Base-by-base conservation (phyloP, 2,329 filamentous ascomycete genomes). In the Dothistroma septosporum region DNA sequence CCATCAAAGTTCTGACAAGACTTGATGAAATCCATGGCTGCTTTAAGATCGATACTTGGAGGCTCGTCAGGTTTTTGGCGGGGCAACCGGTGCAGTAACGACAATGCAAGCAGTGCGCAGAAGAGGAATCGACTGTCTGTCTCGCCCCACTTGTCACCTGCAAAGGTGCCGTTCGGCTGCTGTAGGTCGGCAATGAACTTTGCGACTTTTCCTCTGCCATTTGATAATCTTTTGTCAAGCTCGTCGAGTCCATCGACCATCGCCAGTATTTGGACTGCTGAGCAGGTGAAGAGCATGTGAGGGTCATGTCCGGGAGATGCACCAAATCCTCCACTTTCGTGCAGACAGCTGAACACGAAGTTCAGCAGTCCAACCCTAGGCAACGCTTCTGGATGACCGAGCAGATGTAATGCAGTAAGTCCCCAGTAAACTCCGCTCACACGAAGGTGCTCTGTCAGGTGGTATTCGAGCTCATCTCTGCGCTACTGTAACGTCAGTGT, bases 361-460 rank as follows among this genome's bases (percentile, higher is more conserved):
- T 92, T 86, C 71, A 99, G 88, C 24, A 94, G 89, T 64, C 90
- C 86, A 57, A 87, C 82, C 57, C 90, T 86, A 11, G 93, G 89
- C 10, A 99, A 84, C 2, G 89, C 91, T 64, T 95, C 86, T 1
- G 92, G 91, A 59, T 84, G 87, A 53, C 87, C 85, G 61, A 99
- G 85, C 31, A 97, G 83, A 79, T 96, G 89, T 46, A 97, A 83
- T 7, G 93, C 89, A 7, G 88, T 94, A 60, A 99, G 78, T 14
- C 94, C 94, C 94, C 94, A 99, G 77, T 99, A 99, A 53, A 99
- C 85, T 49, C 94, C 94, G 74, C 94, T 97, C 60, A 99, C 84
- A 63, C 94, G 91, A 67, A 99, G 83, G 75, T 99, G 94, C 77
- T 99, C 93, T 14, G 94, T 99, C 73, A 97, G 82, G 89, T 93